Conservation (phyloP, 768 basidiomycete genomes). For the Lyophyllum atratum region DNA sequence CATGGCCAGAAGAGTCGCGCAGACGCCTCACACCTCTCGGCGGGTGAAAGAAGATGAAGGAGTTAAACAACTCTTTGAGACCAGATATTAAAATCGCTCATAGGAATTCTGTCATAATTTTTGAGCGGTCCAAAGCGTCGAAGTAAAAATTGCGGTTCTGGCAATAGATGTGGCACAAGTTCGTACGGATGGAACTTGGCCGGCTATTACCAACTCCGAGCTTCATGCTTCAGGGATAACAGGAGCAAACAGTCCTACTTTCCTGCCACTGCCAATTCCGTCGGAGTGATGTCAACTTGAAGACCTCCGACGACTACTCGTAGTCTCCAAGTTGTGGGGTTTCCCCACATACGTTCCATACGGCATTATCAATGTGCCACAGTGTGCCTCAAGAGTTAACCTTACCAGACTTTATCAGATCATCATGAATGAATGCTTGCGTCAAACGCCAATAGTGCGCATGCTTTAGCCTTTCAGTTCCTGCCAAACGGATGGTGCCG, state of each 20-base stretch:
- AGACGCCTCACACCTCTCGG: not conserved
- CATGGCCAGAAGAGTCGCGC: too few species aligned
- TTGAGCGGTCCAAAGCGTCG: not conserved
- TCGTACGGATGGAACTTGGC: conserved; percentile 6
- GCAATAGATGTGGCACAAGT: not conserved
- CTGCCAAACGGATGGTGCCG: too few species aligned
- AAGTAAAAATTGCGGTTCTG: not conserved
- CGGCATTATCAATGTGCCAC: too few species aligned
- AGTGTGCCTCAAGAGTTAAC: too few species aligned
- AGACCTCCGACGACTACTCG: not conserved
- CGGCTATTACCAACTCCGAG: not conserved
- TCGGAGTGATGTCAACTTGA: not conserved
- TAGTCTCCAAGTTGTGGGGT: not conserved
- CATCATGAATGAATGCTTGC: too few species aligned
- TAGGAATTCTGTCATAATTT: not conserved
- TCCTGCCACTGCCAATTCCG: not conserved
- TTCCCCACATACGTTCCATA: too few species aligned
- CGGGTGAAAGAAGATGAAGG: not conserved
- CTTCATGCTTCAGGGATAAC: not conserved
- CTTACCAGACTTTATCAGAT: too few species aligned
- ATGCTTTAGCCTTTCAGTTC: too few species aligned
- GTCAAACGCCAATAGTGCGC: too few species aligned
- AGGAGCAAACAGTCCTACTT: not conserved
- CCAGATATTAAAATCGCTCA: not conserved
- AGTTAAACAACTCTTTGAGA: not conserved